Conservation (phyloP, 2,329 filamentous ascomycete genomes). For the Penicillium sp. region DNA sequence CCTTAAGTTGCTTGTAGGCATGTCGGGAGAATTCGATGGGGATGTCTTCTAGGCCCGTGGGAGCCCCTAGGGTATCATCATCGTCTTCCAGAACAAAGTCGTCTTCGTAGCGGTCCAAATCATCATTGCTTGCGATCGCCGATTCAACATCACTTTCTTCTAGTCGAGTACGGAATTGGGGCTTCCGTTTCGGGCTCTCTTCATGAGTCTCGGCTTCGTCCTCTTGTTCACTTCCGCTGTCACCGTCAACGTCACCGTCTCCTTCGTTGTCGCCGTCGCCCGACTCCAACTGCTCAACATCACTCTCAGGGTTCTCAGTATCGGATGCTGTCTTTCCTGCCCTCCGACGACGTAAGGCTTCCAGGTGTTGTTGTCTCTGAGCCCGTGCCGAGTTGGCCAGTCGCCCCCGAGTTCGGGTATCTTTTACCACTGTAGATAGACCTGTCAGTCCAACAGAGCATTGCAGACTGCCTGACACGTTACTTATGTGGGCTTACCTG, state of each 20-base stretch:
- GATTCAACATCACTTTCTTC: constrained; percentile 29
- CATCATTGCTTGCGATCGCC: constrained; percentile 29
- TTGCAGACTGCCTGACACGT: too few species aligned
- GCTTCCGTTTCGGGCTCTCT: too few species aligned
- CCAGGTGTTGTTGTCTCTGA: constrained; percentile 35
- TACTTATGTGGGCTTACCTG: too few species aligned
- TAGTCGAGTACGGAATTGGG: too few species aligned
- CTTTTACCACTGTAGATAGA: constrained; percentile 25
- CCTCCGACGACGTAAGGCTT: constrained; percentile 37
- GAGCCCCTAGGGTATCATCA: constrained; percentile 51
- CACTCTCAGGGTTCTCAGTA: too few species aligned
- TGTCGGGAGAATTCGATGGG: constrained; percentile 62
- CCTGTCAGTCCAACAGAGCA: too few species aligned
- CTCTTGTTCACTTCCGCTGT: too few species aligned
- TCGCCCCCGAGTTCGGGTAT: constrained; percentile 36
- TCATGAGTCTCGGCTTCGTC: constrained; percentile 10
- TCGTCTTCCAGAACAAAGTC: constrained; percentile 60
- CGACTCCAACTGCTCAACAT: too few species aligned
- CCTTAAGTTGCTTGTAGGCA: constrained; percentile 57
- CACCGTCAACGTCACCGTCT: background rate
- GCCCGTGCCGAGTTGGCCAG: constrained; percentile 33
- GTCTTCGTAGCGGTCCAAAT: constrained; percentile 49
- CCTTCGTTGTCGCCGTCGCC: constrained; percentile 13
- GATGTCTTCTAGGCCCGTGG: constrained; percentile 48
- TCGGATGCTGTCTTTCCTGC: constrained; percentile 39